Evolutionary conservation across 2,329 filamentous ascomycete genomes (phyloP).

Genomic region (Trichoderma sp.): DNA sequence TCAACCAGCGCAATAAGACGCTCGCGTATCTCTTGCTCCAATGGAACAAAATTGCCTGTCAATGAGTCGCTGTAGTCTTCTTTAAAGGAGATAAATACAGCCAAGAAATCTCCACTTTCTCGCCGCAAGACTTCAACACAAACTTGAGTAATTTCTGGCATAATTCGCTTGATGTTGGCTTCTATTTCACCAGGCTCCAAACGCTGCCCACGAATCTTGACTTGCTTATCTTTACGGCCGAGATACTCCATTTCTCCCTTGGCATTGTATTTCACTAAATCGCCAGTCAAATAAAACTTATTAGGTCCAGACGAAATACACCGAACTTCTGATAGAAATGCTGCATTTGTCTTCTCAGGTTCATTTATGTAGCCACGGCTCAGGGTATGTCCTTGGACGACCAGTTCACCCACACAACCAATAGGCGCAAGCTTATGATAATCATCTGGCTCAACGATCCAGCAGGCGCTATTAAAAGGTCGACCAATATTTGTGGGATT

Average conservation of each 20-base stretch:
- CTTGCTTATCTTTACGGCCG: conserved; percentile 53
- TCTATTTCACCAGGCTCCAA: conserved; percentile 41
- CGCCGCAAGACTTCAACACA: neutral
- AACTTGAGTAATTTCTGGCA: neutral
- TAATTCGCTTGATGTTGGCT: conserved; percentile 3
- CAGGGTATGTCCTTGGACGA: conserved; percentile 34
- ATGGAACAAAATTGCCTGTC: neutral
- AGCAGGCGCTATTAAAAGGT: conserved; percentile 17
- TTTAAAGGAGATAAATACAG: conserved; percentile 5
- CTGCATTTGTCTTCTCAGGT: conserved; percentile 27
- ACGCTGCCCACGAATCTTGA: conserved; percentile 56
- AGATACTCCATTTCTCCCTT: conserved; percentile 40
- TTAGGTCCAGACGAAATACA: conserved; percentile 20
- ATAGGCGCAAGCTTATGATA: conserved; percentile 20
- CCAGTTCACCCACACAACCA: conserved; percentile 25
- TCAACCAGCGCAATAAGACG: neutral
- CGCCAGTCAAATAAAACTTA: conserved; percentile 43
- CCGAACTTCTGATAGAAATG: conserved; percentile 23
- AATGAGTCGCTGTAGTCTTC: neutral
- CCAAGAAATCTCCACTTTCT: neutral
- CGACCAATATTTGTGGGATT: conserved; percentile 12
- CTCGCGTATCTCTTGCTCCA: neutral
- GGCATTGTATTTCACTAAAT: conserved; percentile 40
- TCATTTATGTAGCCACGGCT: conserved; percentile 48
- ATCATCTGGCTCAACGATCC: conserved; percentile 24